Evolutionary conservation across 73 alveolate genomes (phyloP), one percentile per base, ranked within the genome.

Genomic region (Effrenium voratum): DNA sequence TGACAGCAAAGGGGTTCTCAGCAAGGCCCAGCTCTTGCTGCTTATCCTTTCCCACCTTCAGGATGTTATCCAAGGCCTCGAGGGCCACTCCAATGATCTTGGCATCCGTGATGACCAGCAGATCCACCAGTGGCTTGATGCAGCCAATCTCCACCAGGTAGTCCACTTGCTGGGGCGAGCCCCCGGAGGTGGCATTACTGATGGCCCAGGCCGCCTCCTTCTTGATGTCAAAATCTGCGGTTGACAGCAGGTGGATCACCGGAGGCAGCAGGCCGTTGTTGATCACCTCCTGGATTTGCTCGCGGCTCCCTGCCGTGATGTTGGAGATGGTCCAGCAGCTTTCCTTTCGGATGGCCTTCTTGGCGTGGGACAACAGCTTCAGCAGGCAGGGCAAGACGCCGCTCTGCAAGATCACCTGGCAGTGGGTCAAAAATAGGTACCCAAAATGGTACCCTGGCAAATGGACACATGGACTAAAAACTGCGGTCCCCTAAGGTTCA

Each of bases 151-250:
- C 91, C 68, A 93, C 98, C 91, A 93, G 93, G 47, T 76, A 93
- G 50, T 93, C 98, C 91, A 93, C 98, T 93, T 99, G 99, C 93
- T 98, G 95, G 49, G 83, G 99, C 70, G 97, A 94, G 77, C 99
- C 99, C 4, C 99, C 99, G 40, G 99, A 98, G 38, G 99, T 99
- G 50, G 99, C 95, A 94, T 99, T 99, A 99, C 99, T 98, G 79
- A 99, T 99, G 59, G 99, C 99, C 99, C 99, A 99, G 30, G 99
- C 99, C 66, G 99, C 99, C 87, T 90, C 97, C 55, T 90, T 90
- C 87, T 90, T 90, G 86, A 90, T 90, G 97, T 90, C 97, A 49
- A 94, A 79, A 91, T 96, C 99, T 86, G 99, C 99, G 84, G 98
- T 99, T 40, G 90, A 80, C 63, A 99, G 99, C 82, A 92, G 40